Base-by-base conservation (phyloP, 1,139 yeast genomes). In the Arxiozyma telluris region DNA sequence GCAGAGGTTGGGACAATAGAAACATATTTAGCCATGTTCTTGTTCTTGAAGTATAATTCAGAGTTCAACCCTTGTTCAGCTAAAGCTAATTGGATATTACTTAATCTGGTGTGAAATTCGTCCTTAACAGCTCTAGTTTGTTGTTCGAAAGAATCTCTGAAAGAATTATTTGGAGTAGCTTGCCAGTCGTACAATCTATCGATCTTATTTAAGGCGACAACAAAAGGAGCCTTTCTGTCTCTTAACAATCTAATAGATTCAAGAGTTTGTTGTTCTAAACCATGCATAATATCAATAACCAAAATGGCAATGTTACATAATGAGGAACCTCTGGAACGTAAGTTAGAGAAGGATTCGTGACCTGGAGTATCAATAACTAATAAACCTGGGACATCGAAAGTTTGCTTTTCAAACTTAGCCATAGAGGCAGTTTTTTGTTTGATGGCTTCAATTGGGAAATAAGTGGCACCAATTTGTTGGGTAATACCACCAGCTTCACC, bases 401-500 rank as follows among this genome's bases (percentile, higher is more conserved):
- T 77, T 69, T 84, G 84, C 69, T 87, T 86, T 71, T 89, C 97
- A 70, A 81, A 87, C 63, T 83, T 77, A 57, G 89, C 82, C 97
- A 93, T 91, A 51, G 86, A 95, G 49, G 83, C 85, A 44, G 98
- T 93, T 76, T 94, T 94, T 67, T 83, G 83, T 72, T 84, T 84
- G 66, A 93, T 89, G 45, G 98, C 89, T 41, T 87, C 95, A 64
- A 93, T 91, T 57, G 98, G 98, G 88, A 93, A 94, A 73, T 91
- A 94, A 27, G 98, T 94, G 52, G 99, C 99, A 82, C 99, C 99
- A 70, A 93, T 93, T 75, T 93, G 99, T 80, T 93, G 99, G 61
- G 99, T 93, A 70, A 93, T 94, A 78, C 99, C 99, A 78, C 99
- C 99, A 55, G 98, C 99, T 77, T 93, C 99, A 70, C 98, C 99